Percentiles rank a stretch among this genome's conserved stretches.
Conservation (phyloP, 257 asterid genomes). For the Nyctanthes arbortristis region DNA sequence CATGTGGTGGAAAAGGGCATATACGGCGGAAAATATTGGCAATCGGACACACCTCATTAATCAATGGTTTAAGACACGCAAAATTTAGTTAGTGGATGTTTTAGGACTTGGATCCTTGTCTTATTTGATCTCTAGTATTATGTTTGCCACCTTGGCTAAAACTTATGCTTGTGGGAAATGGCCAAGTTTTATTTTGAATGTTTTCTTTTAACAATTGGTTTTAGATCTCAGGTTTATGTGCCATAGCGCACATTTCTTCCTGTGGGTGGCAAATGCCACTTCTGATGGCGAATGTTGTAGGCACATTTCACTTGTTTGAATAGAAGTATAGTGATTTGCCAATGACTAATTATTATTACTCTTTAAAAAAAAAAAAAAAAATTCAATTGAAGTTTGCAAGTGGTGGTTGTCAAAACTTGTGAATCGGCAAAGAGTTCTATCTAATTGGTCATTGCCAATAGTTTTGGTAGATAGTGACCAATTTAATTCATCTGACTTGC, state of each 20-base stretch:
- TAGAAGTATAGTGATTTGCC: not conserved
- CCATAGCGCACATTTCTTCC: not conserved
- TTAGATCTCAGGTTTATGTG: not conserved
- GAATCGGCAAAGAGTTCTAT: constrained; percentile 3
- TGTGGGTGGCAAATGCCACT: not conserved
- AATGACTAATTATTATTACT: not conserved
- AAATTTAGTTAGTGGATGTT: not conserved
- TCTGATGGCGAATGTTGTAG: not conserved
- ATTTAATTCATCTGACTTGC: constrained; percentile 33
- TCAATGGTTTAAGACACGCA: not conserved
- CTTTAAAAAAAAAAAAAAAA: constrained; percentile 1
- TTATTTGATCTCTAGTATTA: not conserved
- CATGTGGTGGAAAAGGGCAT: too few relatives aligned
- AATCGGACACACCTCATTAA: too few relatives aligned
- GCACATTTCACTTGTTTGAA: not conserved
- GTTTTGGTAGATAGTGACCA: constrained; percentile 18
- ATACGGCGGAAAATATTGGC: too few relatives aligned
- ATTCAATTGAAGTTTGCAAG: constrained; percentile 1
- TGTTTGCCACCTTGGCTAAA: not conserved
- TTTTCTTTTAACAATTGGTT: not conserved
- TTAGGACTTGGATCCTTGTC: not conserved
- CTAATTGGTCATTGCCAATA: constrained; percentile 11
- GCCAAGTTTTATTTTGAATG: not conserved
- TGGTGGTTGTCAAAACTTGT: not conserved
- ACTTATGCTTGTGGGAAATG: not conserved